Conservation (phyloP, 2,329 filamentous ascomycete species). For the Pestalotiopsis sp. region DNA sequence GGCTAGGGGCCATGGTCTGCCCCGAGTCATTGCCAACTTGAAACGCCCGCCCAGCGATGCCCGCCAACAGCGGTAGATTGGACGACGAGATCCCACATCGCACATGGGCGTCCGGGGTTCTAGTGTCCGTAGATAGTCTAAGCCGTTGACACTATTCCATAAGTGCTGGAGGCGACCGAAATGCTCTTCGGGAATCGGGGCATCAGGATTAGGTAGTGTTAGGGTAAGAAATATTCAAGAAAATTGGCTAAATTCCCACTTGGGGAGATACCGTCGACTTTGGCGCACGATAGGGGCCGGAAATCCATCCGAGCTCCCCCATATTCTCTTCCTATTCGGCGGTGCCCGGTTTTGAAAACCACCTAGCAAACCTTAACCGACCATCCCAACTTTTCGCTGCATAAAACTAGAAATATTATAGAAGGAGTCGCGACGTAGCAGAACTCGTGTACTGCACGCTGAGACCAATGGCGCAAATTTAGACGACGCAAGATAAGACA, state of each 20-base stretch:
- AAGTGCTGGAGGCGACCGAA: constrained; percentile 3
- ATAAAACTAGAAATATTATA: neutral
- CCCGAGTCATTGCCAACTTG: constrained; percentile 6
- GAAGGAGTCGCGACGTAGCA: neutral
- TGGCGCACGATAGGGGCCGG: neutral
- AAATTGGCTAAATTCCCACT: constrained; percentile 2
- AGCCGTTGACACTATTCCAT: constrained; percentile 5
- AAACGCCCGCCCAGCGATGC: constrained; percentile 1
- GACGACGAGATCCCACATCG: neutral
- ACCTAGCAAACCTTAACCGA: constrained; percentile 3
- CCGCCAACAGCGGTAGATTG: neutral
- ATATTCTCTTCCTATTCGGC: neutral
- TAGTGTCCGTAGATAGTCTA: constrained; percentile 5
- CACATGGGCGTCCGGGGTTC: constrained; percentile 2
- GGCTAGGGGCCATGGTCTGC: neutral
- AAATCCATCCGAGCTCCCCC: constrained; percentile 5
- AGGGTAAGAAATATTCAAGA: constrained; percentile 1
- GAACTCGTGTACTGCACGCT: neutral
- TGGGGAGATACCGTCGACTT: neutral
- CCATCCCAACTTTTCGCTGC: neutral
- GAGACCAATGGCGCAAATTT: neutral
- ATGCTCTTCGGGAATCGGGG: neutral
- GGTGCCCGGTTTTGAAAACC: constrained; percentile 1
- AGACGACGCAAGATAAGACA: neutral
- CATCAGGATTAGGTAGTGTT: neutral